Evolutionary conservation across 805 yeast genomes (phyloP), one percentile per base, ranked within the genome.

Genomic region (Candida fluviatilis): DNA sequence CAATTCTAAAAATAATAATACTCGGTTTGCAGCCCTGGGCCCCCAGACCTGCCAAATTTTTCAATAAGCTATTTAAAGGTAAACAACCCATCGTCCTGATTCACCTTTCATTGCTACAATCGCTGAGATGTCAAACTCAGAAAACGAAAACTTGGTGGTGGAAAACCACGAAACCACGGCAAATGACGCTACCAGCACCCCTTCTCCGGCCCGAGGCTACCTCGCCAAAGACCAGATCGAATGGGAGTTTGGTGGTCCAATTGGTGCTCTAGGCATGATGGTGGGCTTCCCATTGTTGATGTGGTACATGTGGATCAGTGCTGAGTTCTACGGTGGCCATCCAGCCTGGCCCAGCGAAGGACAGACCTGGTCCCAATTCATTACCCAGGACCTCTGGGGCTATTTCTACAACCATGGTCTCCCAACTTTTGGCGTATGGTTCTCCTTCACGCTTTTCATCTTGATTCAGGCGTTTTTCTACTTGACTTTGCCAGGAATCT

Each of bases 231-330:
- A 77, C 38, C 72, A 79, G 39, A 73, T 78, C 42, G 91, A 80
- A 53, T 87, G 78, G 68, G 98, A 93, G 51, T 93, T 91, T 55
- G 99, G 99, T 36, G 98, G 98, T 0, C 83, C 95, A 18, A 62
- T 71, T 5, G 99, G 99, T 40, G 96, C 88, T 35, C 41, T 82
- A 15, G 91, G 90, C 5, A 91, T 93, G 98, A 78, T 91, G 81
- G 57, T 78, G 32, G 95, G 95, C 3, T 93, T 93, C 67, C 99
- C 99, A 5, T 55, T 82, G 34, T 71, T 93, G 55, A 93, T 93
- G 99, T 87, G 83, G 73, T 93, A 93, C 65, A 84, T 93, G 93
- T 91, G 96, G 95, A 80, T 91, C 38, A 75, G 88, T 52, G 91
- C 93, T 36, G 76, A 77, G 45, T 89, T 83, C 60, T 87, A 88